A percentile compares a stretch with the other conserved stretches of the same genome.
Evolutionary conservation across 225 moss, liverwort and hornwort genomes (phyloP).

Genomic region (Physcomitrium patens): DNA sequence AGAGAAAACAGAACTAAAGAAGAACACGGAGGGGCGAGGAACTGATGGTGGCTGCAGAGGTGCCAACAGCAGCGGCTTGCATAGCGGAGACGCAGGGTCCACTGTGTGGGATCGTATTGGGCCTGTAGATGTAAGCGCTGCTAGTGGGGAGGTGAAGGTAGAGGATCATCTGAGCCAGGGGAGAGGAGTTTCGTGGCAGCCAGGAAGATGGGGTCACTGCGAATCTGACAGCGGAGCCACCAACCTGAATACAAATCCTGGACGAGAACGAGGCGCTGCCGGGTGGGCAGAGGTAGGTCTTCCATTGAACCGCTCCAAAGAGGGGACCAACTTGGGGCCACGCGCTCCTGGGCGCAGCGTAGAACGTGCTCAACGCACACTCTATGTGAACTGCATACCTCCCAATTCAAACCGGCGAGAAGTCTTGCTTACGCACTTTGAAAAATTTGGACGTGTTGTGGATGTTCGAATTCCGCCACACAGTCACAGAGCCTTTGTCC

Average conservation of each 20-base stretch:
- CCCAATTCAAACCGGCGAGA: conserved; percentile 57
- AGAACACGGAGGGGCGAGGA: conserved; percentile 35
- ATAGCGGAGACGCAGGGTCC: conserved; percentile 51
- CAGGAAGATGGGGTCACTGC: conserved; percentile 64
- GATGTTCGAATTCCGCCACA: conserved; percentile 67
- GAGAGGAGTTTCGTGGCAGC: conserved; percentile 47
- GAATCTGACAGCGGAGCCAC: conserved; percentile 38
- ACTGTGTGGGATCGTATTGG: conserved; percentile 78
- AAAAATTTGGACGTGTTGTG: conserved; percentile 67
- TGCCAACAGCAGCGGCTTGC: conserved; percentile 43
- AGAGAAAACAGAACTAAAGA: conserved; percentile 41
- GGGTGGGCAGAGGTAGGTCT: conserved; percentile 45
- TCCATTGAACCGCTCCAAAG: conserved; percentile 43
- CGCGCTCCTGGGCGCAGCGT: conserved; percentile 48
- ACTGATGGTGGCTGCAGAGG: conserved; percentile 41
- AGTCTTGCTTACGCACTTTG: conserved; percentile 56
- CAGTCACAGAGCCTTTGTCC: conserved; percentile 72
- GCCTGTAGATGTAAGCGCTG: conserved; percentile 45
- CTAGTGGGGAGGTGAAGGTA: conserved; percentile 45
- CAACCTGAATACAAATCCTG: conserved; percentile 18
- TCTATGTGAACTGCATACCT: conserved; percentile 73
- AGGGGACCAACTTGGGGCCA: conserved; percentile 55
- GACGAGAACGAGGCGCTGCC: conserved; percentile 45
- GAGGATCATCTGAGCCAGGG: conserved; percentile 45
- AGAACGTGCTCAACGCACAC: conserved; percentile 67